Percentiles rank a stretch among this genome's conserved stretches.
Evolutionary conservation across 768 basidiomycete genomes (phyloP).

Genomic region (Gautieria morchelliformis): DNA sequence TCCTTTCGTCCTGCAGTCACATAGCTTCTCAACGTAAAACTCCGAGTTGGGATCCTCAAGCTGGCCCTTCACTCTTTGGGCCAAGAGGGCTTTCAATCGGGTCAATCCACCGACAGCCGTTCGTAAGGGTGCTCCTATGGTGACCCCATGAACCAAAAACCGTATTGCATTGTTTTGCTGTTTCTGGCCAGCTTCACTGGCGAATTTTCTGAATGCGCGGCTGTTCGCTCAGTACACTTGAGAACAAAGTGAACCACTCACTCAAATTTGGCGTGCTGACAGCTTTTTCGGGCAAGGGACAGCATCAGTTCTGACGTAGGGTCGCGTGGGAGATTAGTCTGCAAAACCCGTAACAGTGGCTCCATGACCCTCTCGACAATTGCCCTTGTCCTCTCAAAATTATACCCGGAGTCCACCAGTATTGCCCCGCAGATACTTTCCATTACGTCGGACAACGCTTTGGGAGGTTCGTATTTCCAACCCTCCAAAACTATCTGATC

Average conservation of each 20-base stretch:
- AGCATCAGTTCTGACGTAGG: constrained; percentile 65
- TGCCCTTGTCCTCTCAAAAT: constrained; percentile 56
- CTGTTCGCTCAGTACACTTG: constrained; percentile 14
- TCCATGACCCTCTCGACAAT: constrained; percentile 57
- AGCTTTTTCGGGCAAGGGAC: constrained; percentile 54
- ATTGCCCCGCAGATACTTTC: constrained; percentile 81
- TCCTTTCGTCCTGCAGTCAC: constrained; percentile 25
- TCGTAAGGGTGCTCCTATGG: constrained; percentile 52
- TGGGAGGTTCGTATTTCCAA: constrained; percentile 83
- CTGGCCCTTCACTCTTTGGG: constrained; percentile 49
- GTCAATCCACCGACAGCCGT: constrained; percentile 36
- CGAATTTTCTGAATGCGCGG: constrained; percentile 10
- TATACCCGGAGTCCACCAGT: constrained; percentile 68
- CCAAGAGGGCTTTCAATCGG: constrained; percentile 59
- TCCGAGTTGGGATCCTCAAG: constrained; percentile 39
- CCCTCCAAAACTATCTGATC: constrained; percentile 56
- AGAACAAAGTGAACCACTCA: constrained; percentile 19
- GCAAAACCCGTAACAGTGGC: constrained; percentile 52
- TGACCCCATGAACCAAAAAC: constrained; percentile 47
- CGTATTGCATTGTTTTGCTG: constrained; percentile 43
- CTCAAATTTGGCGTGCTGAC: constrained; percentile 39
- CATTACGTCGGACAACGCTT: constrained; percentile 74
- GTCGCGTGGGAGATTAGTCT: constrained; percentile 52
- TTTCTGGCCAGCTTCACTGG: constrained; percentile 32
- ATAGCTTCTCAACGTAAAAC: constrained; percentile 33